Evolutionary conservation across 2,329 filamentous ascomycete species (phyloP), one percentile per base, ranked within the genome.

Genomic region (Ascochyta fabae): DNA sequence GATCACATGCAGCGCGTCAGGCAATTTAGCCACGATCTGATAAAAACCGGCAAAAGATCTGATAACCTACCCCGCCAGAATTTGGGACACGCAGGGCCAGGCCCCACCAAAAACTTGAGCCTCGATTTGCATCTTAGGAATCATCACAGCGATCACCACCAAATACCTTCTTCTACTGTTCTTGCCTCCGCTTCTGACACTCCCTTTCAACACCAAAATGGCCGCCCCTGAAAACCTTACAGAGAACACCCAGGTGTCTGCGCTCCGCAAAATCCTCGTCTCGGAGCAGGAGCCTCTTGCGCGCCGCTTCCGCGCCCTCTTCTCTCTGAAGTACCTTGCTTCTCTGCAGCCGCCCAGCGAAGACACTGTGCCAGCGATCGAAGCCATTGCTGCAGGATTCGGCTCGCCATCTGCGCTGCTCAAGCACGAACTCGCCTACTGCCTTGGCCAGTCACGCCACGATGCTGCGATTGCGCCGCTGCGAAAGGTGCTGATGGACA

Each of bases 371-470:
- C 86, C 87, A 38, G 85, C 89, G 16, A 86, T 88, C 64, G 78
- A 87, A 63, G 93, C 95, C 38, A 99, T 99, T 66, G 92, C 94
- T 2, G 92, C 92, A 7, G 94, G 83, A 2, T 95, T 99, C 67
- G 70, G 81, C 0, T 96, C 94, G 3, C 88, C 90, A 0, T 98
- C 94, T 4, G 94, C 92, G 3, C 83, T 98, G 8, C 82, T 98
- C 42, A 98, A 98, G 80, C 95, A 99, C 77, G 95, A 99, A 75
- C 84, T 99, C 44, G 95, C 95, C 24, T 99, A 99, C 80, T 99
- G 95, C 73, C 84, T 99, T 2, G 95, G 95, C 7, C 95, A 99
- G 79, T 94, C 91, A 1, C 87, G 87, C 54, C 92, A 96, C 72
- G 77, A 83, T 46, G 87, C 87, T 41, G 90, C 93, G 0, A 85